Evolutionary conservation across 345 rosid species (phyloP), one percentile per base, ranked within the genome.

Genomic region (Dipteronia dyeriana): DNA sequence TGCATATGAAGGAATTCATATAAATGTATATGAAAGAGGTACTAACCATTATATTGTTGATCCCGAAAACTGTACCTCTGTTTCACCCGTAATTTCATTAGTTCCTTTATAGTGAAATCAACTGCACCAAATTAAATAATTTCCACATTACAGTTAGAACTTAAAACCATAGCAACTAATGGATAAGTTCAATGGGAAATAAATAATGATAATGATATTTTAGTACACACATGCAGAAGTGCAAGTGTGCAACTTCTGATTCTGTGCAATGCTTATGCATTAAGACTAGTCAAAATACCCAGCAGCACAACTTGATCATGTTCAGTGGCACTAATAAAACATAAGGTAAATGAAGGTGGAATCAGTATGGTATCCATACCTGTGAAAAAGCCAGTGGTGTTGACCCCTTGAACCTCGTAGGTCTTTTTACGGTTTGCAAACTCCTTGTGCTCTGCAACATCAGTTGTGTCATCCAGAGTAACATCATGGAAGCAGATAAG

Each of bases 401-500:
- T 91, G 79, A 69, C 77, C 75, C 97, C 97, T 84, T 91, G 92
- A 62, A 96, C 98, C 59, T 86, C 87, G 60, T 92, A 94, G 56
- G 97, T 94, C 85, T 91, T 89, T 82, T 86, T 90, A 76, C 97
- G 98, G 78, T 90, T 78, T 56, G 90, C 90, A 84, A 94, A 94
- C 84, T 91, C 94, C 79, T 89, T 91, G 78, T 93, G 92, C 16
- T 89, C 80, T 5, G 91, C 88, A 78, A 95, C 53, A 79, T 93
- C 89, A 23, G 95, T 93, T 39, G 92, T 95, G 63, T 75, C 76
- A 86, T 96, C 98, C 47, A 96, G 95, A 74, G 79, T 85, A 54
- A 94, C 90, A 74, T 96, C 98, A 70, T 91, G 99, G 73, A 81
- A 82, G 83, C 99, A 94, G 76, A 94, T 87, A 34, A 94, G 97